A percentile compares a stretch with the other conserved stretches of the same genome.
Conservation (phyloP, 176 grass and related monocot species). For the Cenchrus purpureus region DNA sequence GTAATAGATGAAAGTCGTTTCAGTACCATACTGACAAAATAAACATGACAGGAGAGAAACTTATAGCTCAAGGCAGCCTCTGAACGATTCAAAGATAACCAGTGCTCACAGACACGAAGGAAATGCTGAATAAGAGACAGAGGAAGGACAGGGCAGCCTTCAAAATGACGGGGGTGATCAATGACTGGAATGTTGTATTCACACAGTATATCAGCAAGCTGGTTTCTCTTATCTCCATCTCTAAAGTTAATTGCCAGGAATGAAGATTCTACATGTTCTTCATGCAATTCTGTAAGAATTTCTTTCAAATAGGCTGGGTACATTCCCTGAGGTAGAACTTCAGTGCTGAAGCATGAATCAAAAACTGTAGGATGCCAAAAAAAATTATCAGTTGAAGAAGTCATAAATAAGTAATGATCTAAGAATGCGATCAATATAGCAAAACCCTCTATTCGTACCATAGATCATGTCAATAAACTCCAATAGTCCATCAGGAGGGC, state of each 20-base stretch:
- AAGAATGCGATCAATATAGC: constrained; percentile 4
- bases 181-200: constrained; percentile 84
- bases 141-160: constrained; percentile 93
- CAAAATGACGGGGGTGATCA: constrained; percentile 93
- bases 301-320: constrained; percentile 89
- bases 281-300: constrained; percentile 82
- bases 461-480: constrained; percentile 94
- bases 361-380: constrained; percentile 71
- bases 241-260: constrained; percentile 95
- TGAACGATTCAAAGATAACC: constrained; percentile 49
- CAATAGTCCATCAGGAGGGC: constrained; percentile 93
- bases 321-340: constrained; percentile 82
- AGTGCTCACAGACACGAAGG: constrained; percentile 76
- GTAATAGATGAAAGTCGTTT: too few relatives aligned
- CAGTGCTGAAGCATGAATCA: constrained; percentile 98
- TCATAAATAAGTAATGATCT: not conserved
- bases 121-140: constrained; percentile 92
- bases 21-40: too few relatives aligned
- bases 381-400: constrained; percentile 38
- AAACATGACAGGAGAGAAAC: too few relatives aligned
- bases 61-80: too few relatives aligned
- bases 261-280: constrained; percentile 78
- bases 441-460: constrained; percentile 54
- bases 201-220: constrained; percentile 73
- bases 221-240: constrained; percentile 91